Percentiles rank a stretch among this genome's conserved stretches.
These are phyloP conservation scores for Urtica urens DNA, from an alignment of 306 rosid genomes.

Conservation along the genomic window DNA sequence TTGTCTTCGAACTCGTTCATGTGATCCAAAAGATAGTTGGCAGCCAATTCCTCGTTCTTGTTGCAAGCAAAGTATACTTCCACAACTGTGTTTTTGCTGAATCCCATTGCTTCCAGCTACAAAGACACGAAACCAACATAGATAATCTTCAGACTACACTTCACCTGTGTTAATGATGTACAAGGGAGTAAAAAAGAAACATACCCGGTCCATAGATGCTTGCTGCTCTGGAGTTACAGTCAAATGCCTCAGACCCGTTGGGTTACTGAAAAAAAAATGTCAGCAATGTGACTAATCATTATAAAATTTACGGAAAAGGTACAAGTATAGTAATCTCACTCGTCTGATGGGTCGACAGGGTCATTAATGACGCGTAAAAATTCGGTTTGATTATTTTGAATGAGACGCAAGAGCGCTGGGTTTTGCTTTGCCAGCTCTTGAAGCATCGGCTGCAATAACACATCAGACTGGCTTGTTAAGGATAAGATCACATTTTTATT, in stretches of 20 bases:
- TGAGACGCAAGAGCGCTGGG: constrained; percentile 31
- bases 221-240: constrained; percentile 36
- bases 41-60: constrained; percentile 73
- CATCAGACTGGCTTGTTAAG: neutral
- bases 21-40: constrained; percentile 77
- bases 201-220: constrained; percentile 34
- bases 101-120: constrained; percentile 86
- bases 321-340: constrained; percentile 14
- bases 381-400: constrained; percentile 37
- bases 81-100: constrained; percentile 56
- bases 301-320: neutral
- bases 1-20: constrained; percentile 54
- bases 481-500: neutral
- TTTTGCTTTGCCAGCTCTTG: constrained; percentile 37
- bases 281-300: neutral
- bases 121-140: neutral
- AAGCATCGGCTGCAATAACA: constrained; percentile 32
- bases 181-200: neutral
- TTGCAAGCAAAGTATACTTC: constrained; percentile 79
- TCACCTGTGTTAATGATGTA: neutral
- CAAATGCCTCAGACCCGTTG: constrained; percentile 25
- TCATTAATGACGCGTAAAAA: constrained; percentile 36
- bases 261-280: constrained; percentile 17
- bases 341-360: constrained; percentile 33
- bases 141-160: neutral